phyloP scores from a whole-genome alignment of 805 yeast species.

The Hanseniaspora hatyaiensis region DNA sequence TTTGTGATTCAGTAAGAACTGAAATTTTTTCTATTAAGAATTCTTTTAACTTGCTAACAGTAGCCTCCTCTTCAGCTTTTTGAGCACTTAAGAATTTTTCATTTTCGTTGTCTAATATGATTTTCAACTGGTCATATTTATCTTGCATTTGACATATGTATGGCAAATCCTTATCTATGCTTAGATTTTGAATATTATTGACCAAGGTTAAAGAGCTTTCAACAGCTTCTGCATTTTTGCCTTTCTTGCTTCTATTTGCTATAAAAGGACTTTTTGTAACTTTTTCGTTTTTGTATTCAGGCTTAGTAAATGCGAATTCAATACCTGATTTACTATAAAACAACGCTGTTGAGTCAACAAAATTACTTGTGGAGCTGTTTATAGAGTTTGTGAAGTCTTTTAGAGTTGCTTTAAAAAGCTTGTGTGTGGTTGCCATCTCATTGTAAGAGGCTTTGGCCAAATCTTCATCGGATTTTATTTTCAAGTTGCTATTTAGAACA shows the following conservation, averaged over 20 bases:
- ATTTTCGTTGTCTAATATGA: slow-evolving; percentile 68
- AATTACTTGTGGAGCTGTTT: not conserved
- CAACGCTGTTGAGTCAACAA: not conserved
- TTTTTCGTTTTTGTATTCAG: not conserved
- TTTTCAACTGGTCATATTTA: slow-evolving; percentile 38
- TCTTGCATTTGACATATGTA: slow-evolving; percentile 24
- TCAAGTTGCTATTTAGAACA: not conserved
- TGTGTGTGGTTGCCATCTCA: not conserved
- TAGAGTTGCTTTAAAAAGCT: not conserved
- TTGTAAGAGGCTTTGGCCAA: not conserved
- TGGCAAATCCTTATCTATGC: slow-evolving; percentile 19
- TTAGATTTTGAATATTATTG: not conserved
- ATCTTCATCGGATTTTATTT: not conserved
- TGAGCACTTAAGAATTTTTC: slow-evolving; percentile 21
- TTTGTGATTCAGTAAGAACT: slow-evolving; percentile 49
- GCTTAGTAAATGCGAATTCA: not conserved
- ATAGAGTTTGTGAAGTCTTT: not conserved
- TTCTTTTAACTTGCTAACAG: slow-evolving; percentile 48
- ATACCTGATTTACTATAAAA: slow-evolving; percentile 12
- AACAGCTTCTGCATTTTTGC: not conserved
- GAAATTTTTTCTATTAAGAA: slow-evolving; percentile 47
- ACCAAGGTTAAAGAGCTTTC: not conserved
- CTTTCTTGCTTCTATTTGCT: too few species aligned
- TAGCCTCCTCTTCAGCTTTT: slow-evolving; percentile 35
- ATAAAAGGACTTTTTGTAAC: not conserved